Conservation (phyloP, 1,284 basidiomycete genomes). For the Irpex lacteus region DNA sequence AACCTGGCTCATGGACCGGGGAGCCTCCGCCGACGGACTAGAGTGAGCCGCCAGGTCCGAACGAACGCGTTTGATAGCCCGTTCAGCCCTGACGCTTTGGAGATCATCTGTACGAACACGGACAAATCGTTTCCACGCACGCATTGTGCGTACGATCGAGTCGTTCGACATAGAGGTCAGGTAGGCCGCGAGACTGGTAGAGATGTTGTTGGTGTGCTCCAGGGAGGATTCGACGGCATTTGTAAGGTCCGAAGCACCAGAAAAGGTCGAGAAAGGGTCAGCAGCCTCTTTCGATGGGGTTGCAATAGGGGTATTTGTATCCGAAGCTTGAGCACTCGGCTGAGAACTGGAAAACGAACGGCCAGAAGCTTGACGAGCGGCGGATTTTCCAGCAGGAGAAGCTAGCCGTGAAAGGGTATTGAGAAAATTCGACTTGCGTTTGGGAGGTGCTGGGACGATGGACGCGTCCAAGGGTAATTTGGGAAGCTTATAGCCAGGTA, state of each 20-base stretch:
- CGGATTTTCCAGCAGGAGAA: constrained; percentile 50
- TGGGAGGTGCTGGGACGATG: constrained; percentile 51
- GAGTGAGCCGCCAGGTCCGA: constrained; percentile 79
- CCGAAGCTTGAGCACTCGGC: constrained; percentile 33
- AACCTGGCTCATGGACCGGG: constrained; percentile 29
- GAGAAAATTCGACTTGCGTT: constrained; percentile 78
- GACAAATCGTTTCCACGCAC: constrained; percentile 84
- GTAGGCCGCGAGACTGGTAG: constrained; percentile 75
- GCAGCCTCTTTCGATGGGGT: constrained; percentile 54
- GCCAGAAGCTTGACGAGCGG: constrained; percentile 35
- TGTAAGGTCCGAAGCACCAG: constrained; percentile 14
- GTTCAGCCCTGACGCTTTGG: constrained; percentile 81
- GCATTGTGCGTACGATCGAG: constrained; percentile 54
- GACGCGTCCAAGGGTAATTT: constrained; percentile 57
- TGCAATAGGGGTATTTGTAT: constrained; percentile 41
- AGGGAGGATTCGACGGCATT: constrained; percentile 23
- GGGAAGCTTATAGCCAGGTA: constrained; percentile 55
- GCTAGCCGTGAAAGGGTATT: constrained; percentile 78
- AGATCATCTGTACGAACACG: constrained; percentile 82
- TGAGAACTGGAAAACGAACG: constrained; percentile 28
- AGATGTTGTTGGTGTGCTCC: constrained; percentile 37
- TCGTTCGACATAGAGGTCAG: constrained; percentile 76
- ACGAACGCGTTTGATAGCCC: constrained; percentile 83
- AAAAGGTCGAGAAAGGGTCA: constrained; percentile 58
- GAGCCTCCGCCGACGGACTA: constrained; percentile 29